Conservation (phyloP, 2,329 filamentous ascomycete genomes). For the Magnaporthiopsis rhizophila region DNA sequence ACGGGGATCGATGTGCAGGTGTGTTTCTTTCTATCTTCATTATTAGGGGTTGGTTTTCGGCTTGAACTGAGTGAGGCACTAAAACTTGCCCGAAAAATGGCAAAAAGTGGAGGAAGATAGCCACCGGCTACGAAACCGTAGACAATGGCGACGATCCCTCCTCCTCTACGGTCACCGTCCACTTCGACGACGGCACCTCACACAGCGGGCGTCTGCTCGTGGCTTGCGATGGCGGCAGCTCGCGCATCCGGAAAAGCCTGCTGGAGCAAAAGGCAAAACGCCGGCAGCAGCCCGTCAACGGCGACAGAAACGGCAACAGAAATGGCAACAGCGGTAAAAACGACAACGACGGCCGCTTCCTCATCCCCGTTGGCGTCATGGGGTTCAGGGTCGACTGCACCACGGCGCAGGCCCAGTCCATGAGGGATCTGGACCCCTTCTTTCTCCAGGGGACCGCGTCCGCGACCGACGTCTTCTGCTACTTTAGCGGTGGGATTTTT, state of each 20-base stretch:
- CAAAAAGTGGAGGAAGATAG: conserved; percentile 31
- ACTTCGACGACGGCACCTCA: conserved; percentile 24
- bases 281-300: too few relatives aligned
- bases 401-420: conserved; percentile 26
- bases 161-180: conserved; percentile 17
- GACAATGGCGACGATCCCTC: conserved; percentile 6
- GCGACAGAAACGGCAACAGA: too few relatives aligned
- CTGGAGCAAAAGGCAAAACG: too few relatives aligned
- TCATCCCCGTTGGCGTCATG: conserved; percentile 28
- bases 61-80: too few relatives aligned
- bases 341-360: conserved; percentile 18
- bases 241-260: conserved; percentile 25
- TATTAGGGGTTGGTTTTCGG: too few relatives aligned
- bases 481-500: conserved; percentile 36
- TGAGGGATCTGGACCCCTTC: conserved; percentile 41
- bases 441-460: conserved; percentile 47
- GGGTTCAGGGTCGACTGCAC: conserved; percentile 30
- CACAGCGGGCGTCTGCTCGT: conserved; percentile 26
- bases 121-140: conserved; percentile 23
- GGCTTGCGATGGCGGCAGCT: conserved; percentile 31
- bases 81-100: too few relatives aligned
- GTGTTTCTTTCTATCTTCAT: conserved; percentile 2
- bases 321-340: conserved; percentile 16
- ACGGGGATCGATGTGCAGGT: conserved; percentile 39
- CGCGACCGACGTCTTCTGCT: conserved; percentile 40